Evolutionary conservation across 1,139 yeast species (phyloP).

Genomic region (Pichia sp.): DNA sequence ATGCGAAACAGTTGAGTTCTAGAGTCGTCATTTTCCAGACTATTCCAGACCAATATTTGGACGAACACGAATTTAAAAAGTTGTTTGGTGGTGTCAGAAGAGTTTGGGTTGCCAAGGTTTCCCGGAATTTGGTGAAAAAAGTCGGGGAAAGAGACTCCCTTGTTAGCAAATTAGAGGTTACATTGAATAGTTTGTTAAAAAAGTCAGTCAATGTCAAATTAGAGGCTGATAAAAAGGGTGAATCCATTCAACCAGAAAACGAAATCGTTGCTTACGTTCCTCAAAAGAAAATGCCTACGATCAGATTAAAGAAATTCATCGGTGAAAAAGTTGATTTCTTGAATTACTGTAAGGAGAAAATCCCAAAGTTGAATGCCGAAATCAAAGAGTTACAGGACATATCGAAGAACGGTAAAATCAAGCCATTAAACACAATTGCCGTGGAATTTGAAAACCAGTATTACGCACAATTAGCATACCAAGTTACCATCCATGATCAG

Average conservation of each 20-base stretch:
- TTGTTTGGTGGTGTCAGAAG: conserved; percentile 54
- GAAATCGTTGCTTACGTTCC: conserved; percentile 49
- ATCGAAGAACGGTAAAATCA: conserved; percentile 31
- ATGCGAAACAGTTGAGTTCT: conserved; percentile 57
- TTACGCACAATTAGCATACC: conserved; percentile 63
- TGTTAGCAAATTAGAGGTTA: conserved; percentile 48
- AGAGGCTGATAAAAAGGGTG: conserved; percentile 51
- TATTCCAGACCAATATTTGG: conserved; percentile 38
- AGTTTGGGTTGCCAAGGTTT: conserved; percentile 59
- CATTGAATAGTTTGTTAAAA: conserved; percentile 45
- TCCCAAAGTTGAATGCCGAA: conserved; percentile 48
- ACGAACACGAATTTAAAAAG: conserved; percentile 44
- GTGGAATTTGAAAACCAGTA: conserved; percentile 66
- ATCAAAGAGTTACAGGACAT: conserved; percentile 40
- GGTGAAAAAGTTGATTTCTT: conserved; percentile 55
- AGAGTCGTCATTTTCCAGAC: conserved; percentile 64
- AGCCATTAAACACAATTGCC: conserved; percentile 51
- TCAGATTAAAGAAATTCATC: conserved; percentile 35
- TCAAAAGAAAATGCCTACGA: conserved; percentile 60
- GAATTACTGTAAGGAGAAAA: conserved; percentile 44
- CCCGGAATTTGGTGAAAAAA: conserved; percentile 40
- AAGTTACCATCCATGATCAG: conserved; percentile 45
- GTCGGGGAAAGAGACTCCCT: conserved; percentile 49
- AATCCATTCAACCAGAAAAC: conserved; percentile 46
- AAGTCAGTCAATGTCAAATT: conserved; percentile 49